Evolutionary conservation across 441 rosid genomes (phyloP), one percentile per base, ranked within the genome.

Genomic region (Corymbia citriodora): DNA sequence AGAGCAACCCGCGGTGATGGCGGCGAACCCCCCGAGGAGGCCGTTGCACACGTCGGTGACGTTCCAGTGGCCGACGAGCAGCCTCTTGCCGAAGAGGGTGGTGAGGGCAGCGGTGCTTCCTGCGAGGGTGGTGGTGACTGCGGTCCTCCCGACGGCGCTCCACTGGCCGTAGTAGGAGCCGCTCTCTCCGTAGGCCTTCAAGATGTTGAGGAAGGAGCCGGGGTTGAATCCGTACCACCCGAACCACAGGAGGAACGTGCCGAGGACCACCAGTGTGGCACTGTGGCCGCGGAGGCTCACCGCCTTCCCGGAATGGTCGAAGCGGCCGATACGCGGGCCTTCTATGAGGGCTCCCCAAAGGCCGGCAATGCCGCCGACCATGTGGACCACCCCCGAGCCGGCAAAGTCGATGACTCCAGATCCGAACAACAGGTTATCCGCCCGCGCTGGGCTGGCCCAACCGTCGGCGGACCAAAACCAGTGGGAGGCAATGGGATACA

Each of bases 111-210:
- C 94, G 2, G 94, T 74, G 89, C 95, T 90, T 36, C 95, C 96
- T 21, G 94, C 94, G 48, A 95, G 91, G 3, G 95, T 94, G 5
- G 95, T 94, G 53, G 96, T 95, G 55, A 95, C 94, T 0, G 94
- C 95, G 0, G 96, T 95, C 89, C 96, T 91, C 7, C 96, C 96
- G 27, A 94, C 89, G 2, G 94, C 95, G 49, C 95, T 94, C 94
- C 96, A 94, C 29, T 94, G 96, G 2, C 96, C 96, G 72, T 94
- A 95, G 33, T 87, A 93, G 7, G 93, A 91, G 13, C 93, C 94
- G 18, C 92, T 91, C 18, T 48, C 3, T 9, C 95, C 93, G 52
- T 95, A 94, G 15, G 92, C 55, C 90, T 92, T 93, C 53, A 89
- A 65, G 79, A 95, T 95, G 52, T 87, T 93, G 14, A 89, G 57